These are phyloP conservation scores for Chaetomium strumarium DNA, from an alignment of 2,329 filamentous ascomycete genomes.

Conservation along the genomic window DNA sequence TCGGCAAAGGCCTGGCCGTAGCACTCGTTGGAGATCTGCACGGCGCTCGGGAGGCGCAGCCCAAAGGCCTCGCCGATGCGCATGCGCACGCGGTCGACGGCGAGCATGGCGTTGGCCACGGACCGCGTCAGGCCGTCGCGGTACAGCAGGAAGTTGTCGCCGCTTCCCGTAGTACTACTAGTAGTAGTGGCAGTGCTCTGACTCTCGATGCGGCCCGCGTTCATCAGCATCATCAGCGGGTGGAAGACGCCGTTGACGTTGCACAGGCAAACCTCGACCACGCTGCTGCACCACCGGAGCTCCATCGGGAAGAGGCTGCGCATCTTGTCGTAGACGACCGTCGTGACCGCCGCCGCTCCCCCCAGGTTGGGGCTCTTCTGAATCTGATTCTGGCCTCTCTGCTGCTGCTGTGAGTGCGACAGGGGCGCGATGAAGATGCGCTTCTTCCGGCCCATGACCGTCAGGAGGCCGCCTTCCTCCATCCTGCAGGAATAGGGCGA, in stretches of 20 bases:
- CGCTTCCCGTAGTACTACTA: no score
- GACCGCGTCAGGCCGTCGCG: not conserved
- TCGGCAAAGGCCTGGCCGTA: slow-evolving; percentile 1
- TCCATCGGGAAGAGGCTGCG: not conserved
- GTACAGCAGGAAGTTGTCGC: not conserved
- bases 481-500: slow-evolving; percentile 5
- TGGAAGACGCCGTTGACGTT: slow-evolving; percentile 9
- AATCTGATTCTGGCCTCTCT: no score
- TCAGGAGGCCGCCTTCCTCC: slow-evolving; percentile 1
- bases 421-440: slow-evolving; percentile 2
- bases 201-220: slow-evolving; percentile 6
- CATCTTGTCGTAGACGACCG: not conserved
- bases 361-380: not conserved
- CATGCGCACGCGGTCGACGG: slow-evolving; percentile 2
- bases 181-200: no score
- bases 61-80: not conserved
- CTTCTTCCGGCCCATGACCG: not conserved
- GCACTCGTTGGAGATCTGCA: slow-evolving; percentile 5
- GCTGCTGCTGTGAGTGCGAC: no score
- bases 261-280: slow-evolving; percentile 1
- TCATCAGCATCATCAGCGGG: slow-evolving; percentile 6
- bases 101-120: slow-evolving; percentile 2
- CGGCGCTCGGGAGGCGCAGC: not conserved
- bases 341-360: no score
- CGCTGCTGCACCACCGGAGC: slow-evolving; percentile 4